These are phyloP conservation scores for Papiliotrema terrestris DNA, from an alignment of 1,284 basidiomycete genomes.

Conservation along the genomic window DNA sequence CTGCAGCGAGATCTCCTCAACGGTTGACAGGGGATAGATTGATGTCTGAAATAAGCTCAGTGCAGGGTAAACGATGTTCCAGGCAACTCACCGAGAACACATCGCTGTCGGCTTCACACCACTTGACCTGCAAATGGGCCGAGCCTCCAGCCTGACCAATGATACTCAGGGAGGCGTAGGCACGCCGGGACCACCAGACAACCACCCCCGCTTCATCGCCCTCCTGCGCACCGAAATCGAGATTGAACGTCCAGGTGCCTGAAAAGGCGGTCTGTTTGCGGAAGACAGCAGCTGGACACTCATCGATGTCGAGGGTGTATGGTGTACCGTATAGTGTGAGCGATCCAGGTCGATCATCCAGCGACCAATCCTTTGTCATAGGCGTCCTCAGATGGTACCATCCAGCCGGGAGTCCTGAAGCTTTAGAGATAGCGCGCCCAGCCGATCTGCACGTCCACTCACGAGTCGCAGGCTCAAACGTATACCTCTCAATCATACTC, in stretches of 20 bases:
- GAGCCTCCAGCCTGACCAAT: not conserved
- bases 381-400: constrained; percentile 21
- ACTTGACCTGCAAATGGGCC: not conserved
- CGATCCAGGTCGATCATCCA: not conserved
- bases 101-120: not conserved
- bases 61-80: not conserved
- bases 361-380: not conserved
- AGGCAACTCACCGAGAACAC: not conserved
- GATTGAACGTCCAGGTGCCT: constrained; percentile 6
- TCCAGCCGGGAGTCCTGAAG: not conserved
- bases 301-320: constrained; percentile 12
- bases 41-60: not conserved
- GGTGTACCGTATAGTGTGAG: constrained; percentile 1
- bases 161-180: not conserved
- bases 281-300: constrained; percentile 12
- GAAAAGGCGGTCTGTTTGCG: constrained; percentile 14
- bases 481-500: not conserved
- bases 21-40: not conserved
- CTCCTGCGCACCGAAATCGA: constrained; percentile 10
- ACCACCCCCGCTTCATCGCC: constrained; percentile 15
- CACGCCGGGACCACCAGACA: constrained; percentile 5
- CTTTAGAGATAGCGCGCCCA: not conserved
- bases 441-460: not conserved
- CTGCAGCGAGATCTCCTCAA: not conserved
- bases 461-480: not conserved